These are phyloP conservation scores for Obba rivulosa DNA, from an alignment of 768 basidiomycete genomes.

Conservation along the genomic window DNA sequence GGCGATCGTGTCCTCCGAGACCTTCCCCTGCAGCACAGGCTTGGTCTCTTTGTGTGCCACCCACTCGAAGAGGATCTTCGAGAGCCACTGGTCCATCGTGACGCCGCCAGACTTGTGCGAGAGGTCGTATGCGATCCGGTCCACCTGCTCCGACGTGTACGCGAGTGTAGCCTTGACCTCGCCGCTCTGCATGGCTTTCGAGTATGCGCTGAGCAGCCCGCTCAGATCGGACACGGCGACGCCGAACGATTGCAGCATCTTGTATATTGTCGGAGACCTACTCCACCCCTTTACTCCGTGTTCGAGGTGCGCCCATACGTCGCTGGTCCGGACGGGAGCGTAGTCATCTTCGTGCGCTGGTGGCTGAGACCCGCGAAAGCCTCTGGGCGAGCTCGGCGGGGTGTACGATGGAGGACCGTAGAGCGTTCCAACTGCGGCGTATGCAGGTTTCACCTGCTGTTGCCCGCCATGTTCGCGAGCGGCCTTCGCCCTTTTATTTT, in stretches of 20 bases:
- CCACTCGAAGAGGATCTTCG: constrained; percentile 55
- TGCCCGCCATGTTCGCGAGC: no score
- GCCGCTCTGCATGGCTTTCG: constrained; percentile 27
- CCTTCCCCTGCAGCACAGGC: constrained; percentile 17
- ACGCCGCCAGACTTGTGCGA: constrained; percentile 20
- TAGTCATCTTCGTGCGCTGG: no score
- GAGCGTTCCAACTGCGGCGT: no score
- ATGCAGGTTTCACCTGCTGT: no score
- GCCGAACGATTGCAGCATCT: constrained; percentile 39
- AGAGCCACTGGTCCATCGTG: constrained; percentile 44
- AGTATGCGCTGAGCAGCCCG: constrained; percentile 40
- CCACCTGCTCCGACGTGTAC: constrained; percentile 33
- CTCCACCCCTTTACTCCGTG: no score
- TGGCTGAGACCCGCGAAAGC: no score
- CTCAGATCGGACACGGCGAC: constrained; percentile 34
- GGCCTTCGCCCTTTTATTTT: no score
- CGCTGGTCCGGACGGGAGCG: no score
- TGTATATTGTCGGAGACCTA: no score
- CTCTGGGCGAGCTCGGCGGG: no score
- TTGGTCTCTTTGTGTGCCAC: constrained; percentile 30
- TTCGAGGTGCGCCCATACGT: no score
- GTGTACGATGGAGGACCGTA: no score
- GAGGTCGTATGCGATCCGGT: constrained; percentile 36
- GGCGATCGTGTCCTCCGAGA: constrained; percentile 30
- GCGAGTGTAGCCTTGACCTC: constrained; percentile 12